Conservation (phyloP, 2,329 filamentous ascomycete genomes). For the Biscogniauxia mediterranea region DNA sequence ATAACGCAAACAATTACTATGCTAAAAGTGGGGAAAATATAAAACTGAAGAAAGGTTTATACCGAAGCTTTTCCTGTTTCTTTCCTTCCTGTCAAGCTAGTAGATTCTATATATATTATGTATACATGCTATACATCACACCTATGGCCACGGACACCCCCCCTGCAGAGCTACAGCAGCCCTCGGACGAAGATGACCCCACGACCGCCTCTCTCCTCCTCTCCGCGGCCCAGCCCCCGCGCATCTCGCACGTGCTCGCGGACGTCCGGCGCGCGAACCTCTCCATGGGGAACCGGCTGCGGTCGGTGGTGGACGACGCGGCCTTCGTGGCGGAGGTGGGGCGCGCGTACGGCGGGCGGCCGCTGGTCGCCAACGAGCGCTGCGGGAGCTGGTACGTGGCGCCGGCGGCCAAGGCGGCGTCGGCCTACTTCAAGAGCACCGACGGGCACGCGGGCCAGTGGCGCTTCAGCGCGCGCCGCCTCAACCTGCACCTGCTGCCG, state of each 20-base stretch:
- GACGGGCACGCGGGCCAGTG: conserved; percentile 91
- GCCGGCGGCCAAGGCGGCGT: conserved; percentile 62
- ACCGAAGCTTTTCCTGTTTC: no score
- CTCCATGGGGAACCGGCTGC: conserved; percentile 76
- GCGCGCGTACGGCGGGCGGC: conserved; percentile 51
- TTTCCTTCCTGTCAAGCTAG: no score
- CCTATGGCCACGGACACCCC: no score
- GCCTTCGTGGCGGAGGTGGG: conserved; percentile 67
- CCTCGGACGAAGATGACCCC: not conserved
- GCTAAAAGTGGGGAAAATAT: no score
- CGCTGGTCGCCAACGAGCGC: conserved; percentile 86
- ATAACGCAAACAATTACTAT: no score
- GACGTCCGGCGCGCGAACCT: conserved; percentile 37
- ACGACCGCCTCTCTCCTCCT: no score
- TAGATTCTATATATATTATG: no score
- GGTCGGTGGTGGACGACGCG: conserved; percentile 75
- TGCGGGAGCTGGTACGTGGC: conserved; percentile 95
- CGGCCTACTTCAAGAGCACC: conserved; percentile 96
- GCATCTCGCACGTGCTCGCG: not conserved
- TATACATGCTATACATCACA: no score
- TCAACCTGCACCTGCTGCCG: conserved; percentile 80
- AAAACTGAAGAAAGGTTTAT: no score
- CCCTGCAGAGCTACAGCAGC: not conserved
- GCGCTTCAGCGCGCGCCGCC: conserved; percentile 79
- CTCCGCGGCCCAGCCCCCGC: not conserved